Conservation (phyloP, 208 protist species). For the Trypanosoma cruzi region DNA sequence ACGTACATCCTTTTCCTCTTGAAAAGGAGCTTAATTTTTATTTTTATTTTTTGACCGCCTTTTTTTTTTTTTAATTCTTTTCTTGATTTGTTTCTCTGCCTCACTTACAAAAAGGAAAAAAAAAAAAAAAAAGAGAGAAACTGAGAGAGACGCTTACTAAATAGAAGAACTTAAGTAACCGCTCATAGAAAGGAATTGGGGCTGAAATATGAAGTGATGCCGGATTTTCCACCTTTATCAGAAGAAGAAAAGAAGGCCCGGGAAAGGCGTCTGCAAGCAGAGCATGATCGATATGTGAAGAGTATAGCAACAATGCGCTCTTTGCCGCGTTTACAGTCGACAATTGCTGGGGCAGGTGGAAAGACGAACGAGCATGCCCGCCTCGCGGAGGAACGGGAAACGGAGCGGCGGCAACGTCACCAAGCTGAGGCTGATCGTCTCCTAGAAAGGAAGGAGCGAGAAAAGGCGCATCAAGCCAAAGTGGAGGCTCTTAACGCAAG, state of each 20-base stretch:
- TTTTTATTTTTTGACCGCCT: too few species aligned
- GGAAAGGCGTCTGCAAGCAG: conserved; percentile 54
- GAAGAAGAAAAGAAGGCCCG: conserved; percentile 57
- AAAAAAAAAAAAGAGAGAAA: too few species aligned
- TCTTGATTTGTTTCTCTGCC: too few species aligned
- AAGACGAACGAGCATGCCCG: conserved; percentile 77
- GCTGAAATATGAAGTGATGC: conserved; percentile 2
- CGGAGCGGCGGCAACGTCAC: conserved; percentile 50
- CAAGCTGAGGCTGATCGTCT: conserved; percentile 36
- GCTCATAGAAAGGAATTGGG: neutral
- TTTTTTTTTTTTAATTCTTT: too few species aligned
- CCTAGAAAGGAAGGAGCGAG: conserved; percentile 31
- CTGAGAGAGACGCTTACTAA: too few species aligned
- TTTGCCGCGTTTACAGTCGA: conserved; percentile 75
- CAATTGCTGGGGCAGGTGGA: conserved; percentile 79
- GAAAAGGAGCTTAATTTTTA: too few species aligned
- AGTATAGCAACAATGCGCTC: conserved; percentile 71
- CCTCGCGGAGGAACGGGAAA: conserved; percentile 66
- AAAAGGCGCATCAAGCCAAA: conserved; percentile 51
- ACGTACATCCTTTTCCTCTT: too few species aligned
- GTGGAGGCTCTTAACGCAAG: conserved; percentile 36
- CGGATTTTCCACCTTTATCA: conserved; percentile 40
- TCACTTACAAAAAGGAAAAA: too few species aligned
- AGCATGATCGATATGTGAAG: conserved; percentile 78
- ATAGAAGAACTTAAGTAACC: too few species aligned